Evolutionary conservation across 2,329 filamentous ascomycete genomes (phyloP).

Genomic region (Aspergillus piperis): DNA sequence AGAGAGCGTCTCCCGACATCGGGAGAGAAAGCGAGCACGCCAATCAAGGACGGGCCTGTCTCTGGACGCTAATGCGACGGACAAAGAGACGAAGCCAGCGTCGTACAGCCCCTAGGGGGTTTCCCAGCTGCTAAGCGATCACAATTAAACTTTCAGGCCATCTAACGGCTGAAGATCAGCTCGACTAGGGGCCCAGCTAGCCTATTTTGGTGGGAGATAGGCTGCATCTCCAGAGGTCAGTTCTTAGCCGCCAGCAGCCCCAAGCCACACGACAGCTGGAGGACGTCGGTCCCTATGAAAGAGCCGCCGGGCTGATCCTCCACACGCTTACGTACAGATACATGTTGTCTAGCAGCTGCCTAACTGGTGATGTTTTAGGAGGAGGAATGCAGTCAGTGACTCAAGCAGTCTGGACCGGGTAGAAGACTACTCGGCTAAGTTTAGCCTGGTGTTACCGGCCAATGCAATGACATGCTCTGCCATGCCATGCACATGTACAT

Average conservation of each 20-base stretch:
- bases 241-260: background rate
- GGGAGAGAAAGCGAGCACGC: background rate
- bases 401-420: background rate
- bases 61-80: too few species aligned
- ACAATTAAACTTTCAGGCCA: background rate
- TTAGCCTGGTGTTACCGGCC: background rate
- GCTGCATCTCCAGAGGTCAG: background rate
- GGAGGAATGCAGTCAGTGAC: background rate
- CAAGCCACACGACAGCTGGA: conserved; percentile 1
- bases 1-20: background rate
- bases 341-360: background rate
- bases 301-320: background rate
- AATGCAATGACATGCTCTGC: background rate
- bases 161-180: conserved; percentile 5
- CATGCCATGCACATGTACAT: conserved; percentile 3
- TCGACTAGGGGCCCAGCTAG: background rate
- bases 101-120: background rate
- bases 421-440: background rate
- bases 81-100: background rate
- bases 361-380: background rate
- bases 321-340: background rate
- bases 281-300: background rate
- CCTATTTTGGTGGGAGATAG: background rate
- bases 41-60: background rate
- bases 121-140: background rate